Evolutionary conservation across 2,329 filamentous ascomycete genomes (phyloP).

Genomic region (Hortaea werneckii): DNA sequence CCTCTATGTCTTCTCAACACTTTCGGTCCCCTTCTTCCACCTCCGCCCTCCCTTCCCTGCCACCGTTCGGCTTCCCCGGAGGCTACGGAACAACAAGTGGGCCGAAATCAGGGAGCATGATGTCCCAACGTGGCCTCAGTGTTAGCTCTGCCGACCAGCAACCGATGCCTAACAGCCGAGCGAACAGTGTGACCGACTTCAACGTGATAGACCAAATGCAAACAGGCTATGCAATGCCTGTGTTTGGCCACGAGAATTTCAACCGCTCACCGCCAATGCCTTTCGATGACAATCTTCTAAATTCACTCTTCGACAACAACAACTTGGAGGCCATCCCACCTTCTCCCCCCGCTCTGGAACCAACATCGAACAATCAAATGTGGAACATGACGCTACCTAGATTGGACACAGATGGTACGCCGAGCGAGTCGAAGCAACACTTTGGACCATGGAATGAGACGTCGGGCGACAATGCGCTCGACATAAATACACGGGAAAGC

Average conservation of each 20-base stretch:
- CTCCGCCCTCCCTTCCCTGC: conserved; percentile 15
- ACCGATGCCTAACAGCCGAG: conserved; percentile 12
- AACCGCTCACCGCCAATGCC: conserved; percentile 67
- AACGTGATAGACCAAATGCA: conserved; percentile 36
- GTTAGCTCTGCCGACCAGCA: conserved; percentile 12
- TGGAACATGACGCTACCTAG: conserved; percentile 14
- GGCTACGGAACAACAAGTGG: conserved; percentile 3
- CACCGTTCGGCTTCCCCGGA: conserved; percentile 16
- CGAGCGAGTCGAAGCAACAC: background rate
- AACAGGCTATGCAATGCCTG: conserved; percentile 59
- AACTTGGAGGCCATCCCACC: conserved; percentile 7
- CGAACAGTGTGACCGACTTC: conserved; percentile 17
- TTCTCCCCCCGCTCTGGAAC: conserved; percentile 15
- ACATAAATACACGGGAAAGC: conserved; percentile 68
- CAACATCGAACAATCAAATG: conserved; percentile 9
- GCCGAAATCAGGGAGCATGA: conserved; percentile 9
- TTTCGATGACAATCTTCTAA: conserved; percentile 20
- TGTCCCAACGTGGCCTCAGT: conserved; percentile 14
- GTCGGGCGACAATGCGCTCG: conserved; percentile 37
- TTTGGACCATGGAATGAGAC: background rate
- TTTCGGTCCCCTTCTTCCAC: conserved; percentile 14
- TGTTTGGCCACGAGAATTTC: conserved; percentile 75
- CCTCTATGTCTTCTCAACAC: conserved; percentile 8
- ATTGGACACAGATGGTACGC: conserved; percentile 14
- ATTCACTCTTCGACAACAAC: conserved; percentile 13